Base-by-base conservation (phyloP, 1,139 yeast species). In the Pichia cactophila region DNA sequence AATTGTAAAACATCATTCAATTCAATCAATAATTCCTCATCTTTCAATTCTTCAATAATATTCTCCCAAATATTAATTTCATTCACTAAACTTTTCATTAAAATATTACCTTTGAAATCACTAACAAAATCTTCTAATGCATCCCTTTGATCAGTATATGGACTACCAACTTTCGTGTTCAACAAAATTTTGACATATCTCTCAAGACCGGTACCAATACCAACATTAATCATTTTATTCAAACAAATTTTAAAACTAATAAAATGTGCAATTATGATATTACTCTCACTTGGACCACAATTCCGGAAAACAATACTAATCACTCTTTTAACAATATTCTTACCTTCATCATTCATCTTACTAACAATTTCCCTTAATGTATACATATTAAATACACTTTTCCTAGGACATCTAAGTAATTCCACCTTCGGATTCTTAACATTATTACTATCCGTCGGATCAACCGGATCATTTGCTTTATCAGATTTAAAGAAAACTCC, bases 1-100 rank as follows among this genome's bases (percentile, higher is more conserved):
- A 81, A 59, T 49, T 74, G 81, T 41, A 60, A 59, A 31, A 57
- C 49, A 52, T 61, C 52, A 26, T 41, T 16, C 12, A 48, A n/a
- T 4, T 35, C 40, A 11, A 45, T 46, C 7, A 10, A 2, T 2
- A 33, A 33, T 40, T 54, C 46, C 36, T 56, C 56, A 1, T 55
- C 55, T n/a, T 53, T 44, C 10, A 58, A 46, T 26, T 46, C 54
- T 3, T 51, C 49, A 14, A 46, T 51, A 26, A 63, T 51, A 33
- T 57, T 61, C 5, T 28, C 35, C 50, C 52, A 46, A 5, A 55
- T 54, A 3, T 61, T 56, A 6, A 54, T 26, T 16, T 53, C 56
- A 9, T 41, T 17, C 28, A 49, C 52, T 3, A 48, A 47, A 36
- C 45, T 49, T n/a, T 50, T 49, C 8, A 59, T 33, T 23, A 53